Evolutionary conservation across 345 rosid genomes (phyloP).

Genomic region (Pistacia atlantica): DNA sequence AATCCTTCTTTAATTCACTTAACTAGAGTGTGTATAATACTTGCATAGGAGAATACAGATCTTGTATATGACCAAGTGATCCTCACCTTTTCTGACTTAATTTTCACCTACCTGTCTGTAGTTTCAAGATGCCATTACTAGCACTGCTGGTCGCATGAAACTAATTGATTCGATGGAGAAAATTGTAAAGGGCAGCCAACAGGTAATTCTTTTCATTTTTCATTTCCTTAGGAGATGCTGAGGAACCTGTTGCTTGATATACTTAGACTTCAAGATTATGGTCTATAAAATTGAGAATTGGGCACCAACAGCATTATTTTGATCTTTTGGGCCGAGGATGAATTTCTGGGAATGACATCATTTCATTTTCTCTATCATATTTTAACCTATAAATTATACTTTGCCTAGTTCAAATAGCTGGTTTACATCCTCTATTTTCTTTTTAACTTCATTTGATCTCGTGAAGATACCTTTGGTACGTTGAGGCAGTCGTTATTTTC

Average conservation of each 20-base stretch:
- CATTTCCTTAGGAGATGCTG: background rate
- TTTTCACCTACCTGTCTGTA: slow-evolving; percentile 23
- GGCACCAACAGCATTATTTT: background rate
- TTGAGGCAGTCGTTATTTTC: slow-evolving; percentile 5
- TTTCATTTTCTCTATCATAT: background rate
- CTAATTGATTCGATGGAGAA: slow-evolving; percentile 81
- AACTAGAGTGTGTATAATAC: background rate
- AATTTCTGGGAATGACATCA: background rate
- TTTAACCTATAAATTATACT: background rate
- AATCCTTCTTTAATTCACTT: background rate
- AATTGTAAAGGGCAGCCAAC: slow-evolving; percentile 78
- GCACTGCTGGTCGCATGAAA: slow-evolving; percentile 62
- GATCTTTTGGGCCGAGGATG: background rate
- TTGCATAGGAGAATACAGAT: background rate
- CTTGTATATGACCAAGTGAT: background rate
- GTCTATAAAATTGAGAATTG: background rate
- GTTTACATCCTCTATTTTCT: background rate
- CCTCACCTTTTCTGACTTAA: slow-evolving; percentile 13
- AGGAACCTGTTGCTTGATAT: background rate
- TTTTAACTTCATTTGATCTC: background rate
- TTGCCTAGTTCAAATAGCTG: background rate
- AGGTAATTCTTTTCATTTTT: slow-evolving; percentile 41
- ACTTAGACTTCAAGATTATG: background rate
- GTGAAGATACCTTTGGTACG: slow-evolving; percentile 4
- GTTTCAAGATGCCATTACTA: slow-evolving; percentile 81